Percentiles rank a stretch among this genome's conserved stretches.
Evolutionary conservation across 495 filamentous ascomycete genomes (phyloP).

Genomic region (Talaromyces stipitatus): DNA sequence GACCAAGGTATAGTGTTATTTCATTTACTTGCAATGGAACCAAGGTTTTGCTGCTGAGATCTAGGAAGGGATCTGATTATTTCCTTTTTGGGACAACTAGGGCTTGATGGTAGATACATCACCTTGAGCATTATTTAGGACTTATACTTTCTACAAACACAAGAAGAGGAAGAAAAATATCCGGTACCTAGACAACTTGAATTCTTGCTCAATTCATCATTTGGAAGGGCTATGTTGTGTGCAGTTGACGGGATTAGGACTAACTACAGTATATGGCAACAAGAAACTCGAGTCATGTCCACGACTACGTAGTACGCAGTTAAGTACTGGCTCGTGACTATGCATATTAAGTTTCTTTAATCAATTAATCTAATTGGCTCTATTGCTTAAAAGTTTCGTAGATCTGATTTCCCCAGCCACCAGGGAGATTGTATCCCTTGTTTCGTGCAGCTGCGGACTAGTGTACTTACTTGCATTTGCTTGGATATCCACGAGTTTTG

Average conservation of each 20-base stretch:
- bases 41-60: not conserved
- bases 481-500: not conserved
- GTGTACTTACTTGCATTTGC: not conserved
- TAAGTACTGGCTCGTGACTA: too few relatives aligned
- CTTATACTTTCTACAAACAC: too few relatives aligned
- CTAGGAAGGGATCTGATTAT: not conserved
- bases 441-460: not conserved
- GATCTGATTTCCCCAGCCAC: not conserved
- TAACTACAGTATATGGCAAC: too few relatives aligned
- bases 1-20: too few relatives aligned
- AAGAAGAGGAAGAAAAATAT: too few relatives aligned
- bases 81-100: not conserved
- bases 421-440: slow-evolving; percentile 1
- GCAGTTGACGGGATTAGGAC: not conserved
- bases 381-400: not conserved
- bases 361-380: not conserved
- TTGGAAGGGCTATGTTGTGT: not conserved
- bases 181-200: not conserved
- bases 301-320: too few relatives aligned
- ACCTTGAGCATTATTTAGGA: too few relatives aligned
- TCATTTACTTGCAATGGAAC: too few relatives aligned
- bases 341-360: too few relatives aligned
- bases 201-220: not conserved
- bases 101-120: not conserved
- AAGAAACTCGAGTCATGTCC: too few relatives aligned